These are phyloP conservation scores for Heterobasidion annosum DNA, from an alignment of 1,284 basidiomycete genomes.

Conservation along the genomic window DNA sequence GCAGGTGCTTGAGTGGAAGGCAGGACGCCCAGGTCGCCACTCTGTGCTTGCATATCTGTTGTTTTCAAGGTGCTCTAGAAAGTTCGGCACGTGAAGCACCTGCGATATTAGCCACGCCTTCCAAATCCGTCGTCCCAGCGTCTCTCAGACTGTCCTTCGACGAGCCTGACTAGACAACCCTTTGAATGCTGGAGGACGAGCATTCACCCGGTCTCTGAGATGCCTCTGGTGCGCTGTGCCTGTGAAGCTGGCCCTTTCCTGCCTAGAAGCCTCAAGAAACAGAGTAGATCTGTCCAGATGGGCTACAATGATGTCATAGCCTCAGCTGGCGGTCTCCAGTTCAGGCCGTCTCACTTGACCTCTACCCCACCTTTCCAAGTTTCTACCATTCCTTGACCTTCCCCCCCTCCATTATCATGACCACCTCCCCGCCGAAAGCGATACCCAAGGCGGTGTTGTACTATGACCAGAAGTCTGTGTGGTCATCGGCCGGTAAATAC, in stretches of 20 bases:
- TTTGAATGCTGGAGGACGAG: too few species aligned
- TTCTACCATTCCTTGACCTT: neutral
- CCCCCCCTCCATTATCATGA: conserved; percentile 1
- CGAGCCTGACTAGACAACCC: neutral
- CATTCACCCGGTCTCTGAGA: too few species aligned
- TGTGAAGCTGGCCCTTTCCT: too few species aligned
- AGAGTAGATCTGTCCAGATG: too few species aligned
- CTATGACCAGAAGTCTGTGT: conserved; percentile 44
- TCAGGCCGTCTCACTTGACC: neutral
- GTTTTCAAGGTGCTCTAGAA: conserved; percentile 5
- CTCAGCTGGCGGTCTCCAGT: neutral
- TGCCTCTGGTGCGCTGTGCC: too few species aligned
- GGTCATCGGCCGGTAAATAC: conserved; percentile 51
- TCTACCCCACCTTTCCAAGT: neutral
- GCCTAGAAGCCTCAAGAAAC: too few species aligned
- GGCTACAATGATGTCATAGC: neutral
- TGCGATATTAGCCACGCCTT: neutral
- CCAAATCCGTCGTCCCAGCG: neutral
- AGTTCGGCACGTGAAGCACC: conserved; percentile 7
- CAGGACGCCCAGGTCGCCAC: too few species aligned
- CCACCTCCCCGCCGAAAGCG: conserved; percentile 8
- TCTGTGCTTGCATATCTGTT: too few species aligned
- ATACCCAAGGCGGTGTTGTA: conserved; percentile 27
- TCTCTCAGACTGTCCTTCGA: neutral
- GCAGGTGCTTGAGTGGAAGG: neutral